Evolutionary conservation across 306 rosid genomes (phyloP).

Genomic region (Dalbergia cochinchinensis): DNA sequence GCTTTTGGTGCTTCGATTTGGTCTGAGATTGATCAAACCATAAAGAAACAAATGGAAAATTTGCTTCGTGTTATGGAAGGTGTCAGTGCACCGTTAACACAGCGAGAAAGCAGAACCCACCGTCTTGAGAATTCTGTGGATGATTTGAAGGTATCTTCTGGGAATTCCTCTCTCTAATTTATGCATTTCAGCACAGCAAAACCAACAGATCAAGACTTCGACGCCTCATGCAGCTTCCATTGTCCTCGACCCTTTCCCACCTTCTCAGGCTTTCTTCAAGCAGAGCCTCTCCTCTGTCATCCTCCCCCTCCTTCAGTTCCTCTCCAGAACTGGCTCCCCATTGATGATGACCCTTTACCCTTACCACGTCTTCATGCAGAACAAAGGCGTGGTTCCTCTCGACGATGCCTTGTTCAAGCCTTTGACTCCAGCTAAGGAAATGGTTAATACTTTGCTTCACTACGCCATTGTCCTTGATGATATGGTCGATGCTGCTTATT

Average conservation of each 20-base stretch:
- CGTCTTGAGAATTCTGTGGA: slow-evolving; percentile 81
- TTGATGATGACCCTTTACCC: slow-evolving; percentile 96
- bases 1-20: slow-evolving; percentile 53
- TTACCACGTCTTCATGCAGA: slow-evolving; percentile 88
- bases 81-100: slow-evolving; percentile 81
- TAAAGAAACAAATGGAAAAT: slow-evolving; percentile 78
- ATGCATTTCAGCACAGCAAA: too few species aligned
- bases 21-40: slow-evolving; percentile 79
- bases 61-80: slow-evolving; percentile 80
- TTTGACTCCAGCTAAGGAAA: slow-evolving; percentile 81
- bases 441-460: slow-evolving; percentile 95
- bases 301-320: slow-evolving; percentile 74
- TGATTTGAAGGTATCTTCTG: slow-evolving; percentile 78
- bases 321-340: slow-evolving; percentile 75
- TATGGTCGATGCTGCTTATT: slow-evolving; percentile 88
- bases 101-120: slow-evolving; percentile 78
- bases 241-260: slow-evolving; percentile 92
- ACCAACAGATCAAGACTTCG: slow-evolving; percentile 69
- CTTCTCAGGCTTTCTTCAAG: slow-evolving; percentile 93
- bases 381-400: too few species aligned
- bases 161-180: slow-evolving; percentile 40
- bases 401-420: too few species aligned
- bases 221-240: slow-evolving; percentile 86
- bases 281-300: slow-evolving; percentile 58
- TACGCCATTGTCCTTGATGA: slow-evolving; percentile 89